phyloP scores from a whole-genome alignment of 768 basidiomycete genomes.

The Dendrothele bispora region DNA sequence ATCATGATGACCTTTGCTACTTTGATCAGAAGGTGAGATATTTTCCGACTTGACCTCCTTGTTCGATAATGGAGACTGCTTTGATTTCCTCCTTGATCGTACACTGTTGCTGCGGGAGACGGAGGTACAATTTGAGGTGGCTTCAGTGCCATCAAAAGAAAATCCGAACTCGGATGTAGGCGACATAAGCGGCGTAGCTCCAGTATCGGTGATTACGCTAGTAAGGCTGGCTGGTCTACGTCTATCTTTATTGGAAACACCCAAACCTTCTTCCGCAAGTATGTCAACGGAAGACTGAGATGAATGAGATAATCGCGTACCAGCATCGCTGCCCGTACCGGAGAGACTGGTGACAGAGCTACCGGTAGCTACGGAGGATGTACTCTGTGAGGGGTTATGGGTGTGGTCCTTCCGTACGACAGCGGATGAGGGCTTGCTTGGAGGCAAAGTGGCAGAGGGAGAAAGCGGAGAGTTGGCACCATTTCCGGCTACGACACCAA shows the following conservation, averaged over 20 bases:
- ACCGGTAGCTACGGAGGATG: constrained; percentile 4
- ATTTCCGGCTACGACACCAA: constrained; percentile 40
- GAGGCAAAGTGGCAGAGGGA: not conserved
- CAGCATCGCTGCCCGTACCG: not conserved
- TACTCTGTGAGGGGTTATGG: constrained; percentile 1
- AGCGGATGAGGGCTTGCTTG: not conserved
- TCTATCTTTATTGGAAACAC: constrained; percentile 15
- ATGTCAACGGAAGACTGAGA: constrained; percentile 2
- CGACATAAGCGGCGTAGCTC: constrained; percentile 47
- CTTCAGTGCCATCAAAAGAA: constrained; percentile 1
- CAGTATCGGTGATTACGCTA: constrained; percentile 48
- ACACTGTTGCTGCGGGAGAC: not conserved
- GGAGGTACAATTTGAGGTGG: not conserved
- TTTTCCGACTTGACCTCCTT: constrained; percentile 1
- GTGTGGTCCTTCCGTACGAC: not conserved
- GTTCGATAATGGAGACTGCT: not conserved
- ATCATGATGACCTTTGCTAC: not conserved
- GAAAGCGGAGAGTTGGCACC: no score
- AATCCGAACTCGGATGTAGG: constrained; percentile 45
- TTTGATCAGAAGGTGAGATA: not conserved
- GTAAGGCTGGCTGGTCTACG: constrained; percentile 23
- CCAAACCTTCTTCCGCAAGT: not conserved
- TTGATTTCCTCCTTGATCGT: constrained; percentile 3
- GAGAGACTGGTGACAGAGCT: not conserved
- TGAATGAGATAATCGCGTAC: constrained; percentile 5